A percentile compares a stretch with the other conserved stretches of the same genome.
Conservation (phyloP, 73 alveolate genomes). For the Tetrahymena malaccensis region DNA sequence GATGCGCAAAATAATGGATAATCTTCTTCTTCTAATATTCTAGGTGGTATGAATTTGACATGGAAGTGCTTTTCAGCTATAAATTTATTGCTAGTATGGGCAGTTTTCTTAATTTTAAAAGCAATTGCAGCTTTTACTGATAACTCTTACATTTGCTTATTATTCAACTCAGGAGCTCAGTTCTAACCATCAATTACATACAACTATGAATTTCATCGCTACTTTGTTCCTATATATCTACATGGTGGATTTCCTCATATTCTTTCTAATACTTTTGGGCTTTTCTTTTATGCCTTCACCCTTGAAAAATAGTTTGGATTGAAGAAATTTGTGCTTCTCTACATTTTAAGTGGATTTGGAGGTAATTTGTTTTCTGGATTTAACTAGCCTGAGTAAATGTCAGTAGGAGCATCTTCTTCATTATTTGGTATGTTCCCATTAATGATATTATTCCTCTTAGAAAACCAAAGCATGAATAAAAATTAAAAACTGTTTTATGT, state of each 20-base stretch:
- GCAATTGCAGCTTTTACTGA: background rate
- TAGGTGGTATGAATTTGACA: background rate
- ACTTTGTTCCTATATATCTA: background rate
- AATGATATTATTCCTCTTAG: background rate
- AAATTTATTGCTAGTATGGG: background rate
- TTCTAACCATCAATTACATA: background rate
- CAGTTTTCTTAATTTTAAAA: background rate
- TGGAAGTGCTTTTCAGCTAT: background rate
- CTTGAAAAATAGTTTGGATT: background rate
- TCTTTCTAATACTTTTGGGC: background rate
- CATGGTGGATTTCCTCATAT: background rate
- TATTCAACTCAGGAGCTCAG: background rate
- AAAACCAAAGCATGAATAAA: background rate
- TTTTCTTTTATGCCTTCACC: background rate
- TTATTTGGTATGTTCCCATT: background rate
- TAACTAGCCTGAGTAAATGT: background rate
- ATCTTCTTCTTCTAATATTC: background rate
- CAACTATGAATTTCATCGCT: background rate
- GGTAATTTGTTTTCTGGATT: background rate
- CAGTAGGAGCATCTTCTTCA: background rate
- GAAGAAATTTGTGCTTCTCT: background rate
- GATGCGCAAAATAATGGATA: background rate
- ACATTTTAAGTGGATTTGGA: background rate
- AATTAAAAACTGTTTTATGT: background rate
- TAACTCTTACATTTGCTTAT: background rate